Evolutionary conservation across 352 stramenopile genomes (phyloP).

Genomic region (Phytopythium litorale): DNA sequence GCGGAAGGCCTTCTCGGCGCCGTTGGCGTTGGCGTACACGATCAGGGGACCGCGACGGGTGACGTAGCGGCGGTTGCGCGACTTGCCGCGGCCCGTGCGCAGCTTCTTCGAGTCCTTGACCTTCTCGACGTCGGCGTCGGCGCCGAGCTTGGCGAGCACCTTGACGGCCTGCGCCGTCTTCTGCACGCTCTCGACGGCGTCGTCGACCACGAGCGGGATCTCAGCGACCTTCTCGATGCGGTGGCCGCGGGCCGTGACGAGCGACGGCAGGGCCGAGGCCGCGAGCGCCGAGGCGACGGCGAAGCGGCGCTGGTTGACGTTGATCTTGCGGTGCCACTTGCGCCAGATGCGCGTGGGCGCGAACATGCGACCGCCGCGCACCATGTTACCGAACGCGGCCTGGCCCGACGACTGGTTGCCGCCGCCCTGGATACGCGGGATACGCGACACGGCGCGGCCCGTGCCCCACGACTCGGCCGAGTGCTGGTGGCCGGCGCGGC

Average conservation of each 20-base stretch:
- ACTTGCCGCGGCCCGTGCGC: constrained; percentile 98
- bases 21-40: constrained; percentile 94
- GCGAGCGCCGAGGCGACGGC: constrained; percentile 97
- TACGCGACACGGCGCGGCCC: constrained; percentile 98
- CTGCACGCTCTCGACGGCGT: constrained; percentile 87
- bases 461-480: constrained; percentile 99
- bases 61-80: constrained; percentile 96
- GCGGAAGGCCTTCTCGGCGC: constrained; percentile 94
- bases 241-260: constrained; percentile 98
- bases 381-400: constrained; percentile 99
- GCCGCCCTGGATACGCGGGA: constrained; percentile 97
- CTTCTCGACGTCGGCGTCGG: constrained; percentile 96
- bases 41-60: constrained; percentile 95
- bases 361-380: constrained; percentile 98
- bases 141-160: constrained; percentile 93
- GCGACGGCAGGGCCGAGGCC: constrained; percentile 94
- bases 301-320: constrained; percentile 97
- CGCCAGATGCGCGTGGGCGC: constrained; percentile 98
- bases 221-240: constrained; percentile 96
- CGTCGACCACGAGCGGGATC: constrained; percentile 97
- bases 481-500: constrained; percentile 95
- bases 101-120: constrained; percentile 98
- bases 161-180: constrained; percentile 97
- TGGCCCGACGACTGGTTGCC: constrained; percentile 97
- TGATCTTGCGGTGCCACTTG: constrained; percentile 99